Percentiles rank a stretch among this genome's conserved stretches.
phyloP scores from a whole-genome alignment of 345 rosid species.

The Linum usitatissimum region DNA sequence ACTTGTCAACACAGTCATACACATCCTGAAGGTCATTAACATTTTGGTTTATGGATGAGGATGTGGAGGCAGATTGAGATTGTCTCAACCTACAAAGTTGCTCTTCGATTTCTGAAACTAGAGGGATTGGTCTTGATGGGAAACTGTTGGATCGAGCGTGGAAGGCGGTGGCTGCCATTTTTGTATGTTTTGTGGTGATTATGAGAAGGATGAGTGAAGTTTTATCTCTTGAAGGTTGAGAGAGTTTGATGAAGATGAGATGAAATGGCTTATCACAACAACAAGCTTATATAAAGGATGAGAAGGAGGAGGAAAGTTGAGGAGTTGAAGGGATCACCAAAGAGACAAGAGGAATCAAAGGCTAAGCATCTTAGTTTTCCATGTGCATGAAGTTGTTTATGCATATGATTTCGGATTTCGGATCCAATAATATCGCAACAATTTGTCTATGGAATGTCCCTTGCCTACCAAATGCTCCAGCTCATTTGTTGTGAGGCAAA shows the following conservation, averaged over 20 bases:
- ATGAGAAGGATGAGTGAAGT: neutral
- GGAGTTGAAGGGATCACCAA: neutral
- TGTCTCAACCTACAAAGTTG: neutral
- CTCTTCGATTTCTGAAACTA: neutral
- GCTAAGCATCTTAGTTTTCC: neutral
- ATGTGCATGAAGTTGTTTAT: neutral
- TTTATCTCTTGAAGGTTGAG: neutral
- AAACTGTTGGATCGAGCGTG: neutral
- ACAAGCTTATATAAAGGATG: neutral
- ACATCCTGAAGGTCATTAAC: neutral
- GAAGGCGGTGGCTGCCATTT: neutral
- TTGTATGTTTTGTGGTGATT: neutral
- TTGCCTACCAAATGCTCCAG: neutral
- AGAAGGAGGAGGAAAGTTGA: neutral
- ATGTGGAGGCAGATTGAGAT: neutral
- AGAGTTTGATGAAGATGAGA: neutral
- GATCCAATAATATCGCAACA: neutral
- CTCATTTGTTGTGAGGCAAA: neutral
- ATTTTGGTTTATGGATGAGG: neutral
- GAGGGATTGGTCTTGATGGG: neutral
- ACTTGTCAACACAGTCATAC: neutral
- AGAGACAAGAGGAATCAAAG: neutral
- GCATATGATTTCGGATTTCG: neutral
- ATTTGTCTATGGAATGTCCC: neutral
- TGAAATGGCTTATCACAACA: neutral